Base-by-base conservation (phyloP, 768 basidiomycete species). In the Butyriboletus loyo region DNA sequence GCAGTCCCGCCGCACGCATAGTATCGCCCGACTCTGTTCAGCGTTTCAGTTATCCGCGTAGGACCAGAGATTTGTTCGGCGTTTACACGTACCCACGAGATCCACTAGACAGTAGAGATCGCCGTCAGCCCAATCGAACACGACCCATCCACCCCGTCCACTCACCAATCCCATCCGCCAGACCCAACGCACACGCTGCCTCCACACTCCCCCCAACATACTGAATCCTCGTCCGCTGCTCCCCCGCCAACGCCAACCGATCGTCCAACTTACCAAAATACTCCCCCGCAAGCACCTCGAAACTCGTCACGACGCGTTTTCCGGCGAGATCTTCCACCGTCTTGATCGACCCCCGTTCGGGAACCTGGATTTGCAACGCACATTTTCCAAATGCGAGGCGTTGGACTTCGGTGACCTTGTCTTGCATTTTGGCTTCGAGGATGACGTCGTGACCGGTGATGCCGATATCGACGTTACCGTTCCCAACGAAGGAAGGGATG, bases 371-470 rank as follows among this genome's bases (percentile, higher is more conserved):
- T 70, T 92, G 86, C 11, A 97, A 74, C 0, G 85, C 73, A 66
- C 97, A 98, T 69, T 92, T 95, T 6, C 96, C 96, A 61, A 98
- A 98, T 0, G 86, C 91, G 46, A 99, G 84, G 4, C 83, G 85
- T 13, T 95, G 81, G 14, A 85, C 76, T 63, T 97, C 89, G 1
- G 84, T 83, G 50, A 98, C 85, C 53, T 83, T 80, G 13, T 77
- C 68, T 56, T 89, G 77, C 86, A 97, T 93, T 50, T 85, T 73
- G 2, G 93, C 79, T 71, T 99, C 96, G 41, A 95, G 82, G 58
- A 98, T 90, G 57, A 97, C 91, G 75, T 99, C 97, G 73, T 98
- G 94, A 5, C 97, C 97, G 9, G 97, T 98, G 62, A 99, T 97
- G 7, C 97, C 97, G 39, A 99, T 78, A 62, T 98, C 91, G 64